Base-by-base conservation (phyloP, 108 stramenopile species). In the Seminavis robusta region DNA sequence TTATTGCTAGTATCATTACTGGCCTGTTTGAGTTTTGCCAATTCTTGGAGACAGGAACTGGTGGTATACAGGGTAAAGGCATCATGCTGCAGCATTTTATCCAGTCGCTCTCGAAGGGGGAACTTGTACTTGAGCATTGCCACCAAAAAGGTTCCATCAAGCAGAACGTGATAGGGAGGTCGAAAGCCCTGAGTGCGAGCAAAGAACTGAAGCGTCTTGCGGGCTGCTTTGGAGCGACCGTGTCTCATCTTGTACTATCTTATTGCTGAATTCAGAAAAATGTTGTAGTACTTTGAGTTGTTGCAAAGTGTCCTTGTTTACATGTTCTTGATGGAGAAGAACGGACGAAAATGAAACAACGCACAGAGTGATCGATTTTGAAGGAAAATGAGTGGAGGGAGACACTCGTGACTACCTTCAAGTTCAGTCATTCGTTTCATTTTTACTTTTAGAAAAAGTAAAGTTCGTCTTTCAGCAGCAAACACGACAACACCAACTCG, bases 131-230 rank as follows among this genome's bases (percentile, higher is more conserved):
- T 54, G 42, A 86, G 67, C 32, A 83, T 47, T 0, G 84, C 80
- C 5, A 77, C 84, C 39, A 88, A 63, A 52, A 92, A 86, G 43
- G 71, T 84, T 8, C 83, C 86, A 56, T 92, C 90, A 50, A 92
- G 49, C 5, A 92, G 46, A 26, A 92, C 63, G 44, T 75, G 63
- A 68, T 86, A 88, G 1, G 77, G 79, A 19, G 83, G 52, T 23
- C 16, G 27, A 24, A 88, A 33, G 47, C 79, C 75, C 7, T 76
- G 75, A 40, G 86, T 83, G 7, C 86, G 65, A 16, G 56, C 58
- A 62, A 86, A 88, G 59, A 86, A 87, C 68, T 86, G 84, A 11
- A 92, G 56, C 0, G 91, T 92, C 54, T 75, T 73, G 20, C 91
- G 82, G 3, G 91, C 81, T 2, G 80, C 69, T 64, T 92, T 92